Evolutionary conservation across 768 basidiomycete species (phyloP).

Genomic region (Calocybe gangraenosa): DNA sequence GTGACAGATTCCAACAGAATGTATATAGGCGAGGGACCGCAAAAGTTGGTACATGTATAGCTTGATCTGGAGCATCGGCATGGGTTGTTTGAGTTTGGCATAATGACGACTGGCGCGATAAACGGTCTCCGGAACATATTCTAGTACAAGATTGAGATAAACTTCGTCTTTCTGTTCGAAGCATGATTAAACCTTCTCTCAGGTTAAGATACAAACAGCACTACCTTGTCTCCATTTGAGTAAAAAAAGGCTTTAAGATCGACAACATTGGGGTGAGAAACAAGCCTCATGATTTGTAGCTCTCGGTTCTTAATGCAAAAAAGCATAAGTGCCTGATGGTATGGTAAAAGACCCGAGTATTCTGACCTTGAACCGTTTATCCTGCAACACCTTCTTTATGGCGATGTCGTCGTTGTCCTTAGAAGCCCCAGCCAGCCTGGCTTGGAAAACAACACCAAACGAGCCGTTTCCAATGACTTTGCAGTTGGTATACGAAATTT

Average conservation of each 20-base stretch:
- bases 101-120: conserved; percentile 99
- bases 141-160: conserved; percentile 97
- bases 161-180: conserved; percentile 92
- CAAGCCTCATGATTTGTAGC: conserved; percentile 97
- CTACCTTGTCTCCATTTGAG: conserved; percentile 97
- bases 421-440: conserved; percentile 69
- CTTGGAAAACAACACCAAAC: conserved; percentile 98
- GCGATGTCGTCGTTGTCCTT: conserved; percentile 85
- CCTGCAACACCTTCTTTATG: conserved; percentile 99
- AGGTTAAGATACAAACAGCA: conserved; percentile 18
- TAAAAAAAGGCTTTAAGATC: conserved; percentile 99
- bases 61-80: conserved; percentile 99
- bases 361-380: conserved; percentile 98
- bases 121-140: conserved; percentile 99
- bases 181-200: conserved; percentile 1
- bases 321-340: conserved; percentile 1
- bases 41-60: conserved; percentile 99
- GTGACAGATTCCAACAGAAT: conserved; percentile 99
- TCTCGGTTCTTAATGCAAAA: conserved; percentile 80
- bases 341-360: conserved; percentile 18
- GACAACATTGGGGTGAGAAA: conserved; percentile 96
- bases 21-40: conserved; percentile 97
- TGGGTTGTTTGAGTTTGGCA: conserved; percentile 98
- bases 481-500: conserved; percentile 93
- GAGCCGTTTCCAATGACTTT: conserved; percentile 99